Evolutionary conservation across 257 asterid species (phyloP), one percentile per base, ranked within the genome.

Genomic region (Ophiorrhiza pumila): DNA sequence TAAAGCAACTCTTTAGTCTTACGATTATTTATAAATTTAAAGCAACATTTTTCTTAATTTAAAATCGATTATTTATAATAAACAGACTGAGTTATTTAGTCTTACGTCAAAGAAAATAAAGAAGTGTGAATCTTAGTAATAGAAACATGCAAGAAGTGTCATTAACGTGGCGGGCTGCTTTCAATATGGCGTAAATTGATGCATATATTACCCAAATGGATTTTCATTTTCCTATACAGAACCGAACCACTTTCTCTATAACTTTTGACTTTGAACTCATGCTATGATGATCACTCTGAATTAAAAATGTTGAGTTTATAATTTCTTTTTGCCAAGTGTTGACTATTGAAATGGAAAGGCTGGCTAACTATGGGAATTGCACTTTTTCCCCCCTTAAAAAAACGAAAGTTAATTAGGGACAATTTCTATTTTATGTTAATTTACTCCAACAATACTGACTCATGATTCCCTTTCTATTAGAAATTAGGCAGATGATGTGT

Each of bases 121-220:
- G 8, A 43, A 43, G 12, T 11, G 23, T 18, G 56, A 49, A 3
- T 17, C 17, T 3, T 49, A 49, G 8, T 43, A 43, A 1, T 49
- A 18, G 20, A 49, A 0, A 1, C 52, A 46, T 57, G 35, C 29
- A 64, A 7, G 31, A 17, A 50, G 7, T 15, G 52, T 18, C 29
- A 56, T 1, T 25, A 18, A 55, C 74, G 42, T 70, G 65, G 74
- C 66, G 15, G 15, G 25, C 4, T 25, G 58, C 57, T 56, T 31
- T 39, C 32, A 50, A n/a, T 56, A 23, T 64, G 34, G 67, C 78
- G 58, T 2, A 34, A 58, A 65, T 65, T 74, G 50, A 18, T 73
- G 70, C 25, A 20, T 22, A 43, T 12, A 45, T 27, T 15, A 45
- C n/a, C 6, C 59, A 39, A 53, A 27, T 3, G 49, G 68, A 20